Evolutionary conservation across 495 filamentous ascomycete species (phyloP).

Genomic region (Penicillium antarcticum): DNA sequence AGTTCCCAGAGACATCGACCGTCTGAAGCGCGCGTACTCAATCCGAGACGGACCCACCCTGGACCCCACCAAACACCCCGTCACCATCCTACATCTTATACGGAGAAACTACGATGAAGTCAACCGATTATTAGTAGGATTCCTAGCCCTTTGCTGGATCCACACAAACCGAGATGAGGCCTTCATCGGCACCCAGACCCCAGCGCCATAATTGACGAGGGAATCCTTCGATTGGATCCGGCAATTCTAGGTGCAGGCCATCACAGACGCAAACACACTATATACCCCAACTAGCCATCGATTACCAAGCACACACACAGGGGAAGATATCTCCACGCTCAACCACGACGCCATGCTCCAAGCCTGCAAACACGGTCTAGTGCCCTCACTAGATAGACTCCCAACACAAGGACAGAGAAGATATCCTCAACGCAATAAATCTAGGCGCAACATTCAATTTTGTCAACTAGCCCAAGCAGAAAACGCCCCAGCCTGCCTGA

Average conservation of each 20-base stretch:
- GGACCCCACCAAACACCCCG: background rate
- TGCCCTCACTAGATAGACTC: constrained; percentile 23
- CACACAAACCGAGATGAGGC: constrained; percentile 11
- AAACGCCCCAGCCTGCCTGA: constrained; percentile 28
- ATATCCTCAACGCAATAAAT: constrained; percentile 37
- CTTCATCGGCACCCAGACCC: constrained; percentile 11
- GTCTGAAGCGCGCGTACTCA: constrained; percentile 15
- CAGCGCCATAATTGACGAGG: constrained; percentile 4
- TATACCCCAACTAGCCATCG: constrained; percentile 20
- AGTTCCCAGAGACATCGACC: constrained; percentile 16
- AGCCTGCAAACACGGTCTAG: constrained; percentile 24
- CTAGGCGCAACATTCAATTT: constrained; percentile 47
- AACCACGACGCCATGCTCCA: constrained; percentile 38
- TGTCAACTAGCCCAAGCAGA: constrained; percentile 39
- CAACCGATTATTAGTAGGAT: constrained; percentile 15
- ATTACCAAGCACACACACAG: constrained; percentile 21
- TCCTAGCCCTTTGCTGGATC: constrained; percentile 18
- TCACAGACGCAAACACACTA: constrained; percentile 20
- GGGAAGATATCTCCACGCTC: constrained; percentile 18
- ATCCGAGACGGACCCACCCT: constrained; percentile 12
- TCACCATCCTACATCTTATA: constrained; percentile 17
- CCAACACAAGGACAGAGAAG: constrained; percentile 15
- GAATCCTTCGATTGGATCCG: constrained; percentile 21
- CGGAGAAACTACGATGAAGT: constrained; percentile 17
- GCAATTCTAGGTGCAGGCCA: constrained; percentile 6